Evolutionary conservation across 2,329 filamentous ascomycete genomes (phyloP), one percentile per base, ranked within the genome.

Genomic region (Arthrobotrys megalospora): DNA sequence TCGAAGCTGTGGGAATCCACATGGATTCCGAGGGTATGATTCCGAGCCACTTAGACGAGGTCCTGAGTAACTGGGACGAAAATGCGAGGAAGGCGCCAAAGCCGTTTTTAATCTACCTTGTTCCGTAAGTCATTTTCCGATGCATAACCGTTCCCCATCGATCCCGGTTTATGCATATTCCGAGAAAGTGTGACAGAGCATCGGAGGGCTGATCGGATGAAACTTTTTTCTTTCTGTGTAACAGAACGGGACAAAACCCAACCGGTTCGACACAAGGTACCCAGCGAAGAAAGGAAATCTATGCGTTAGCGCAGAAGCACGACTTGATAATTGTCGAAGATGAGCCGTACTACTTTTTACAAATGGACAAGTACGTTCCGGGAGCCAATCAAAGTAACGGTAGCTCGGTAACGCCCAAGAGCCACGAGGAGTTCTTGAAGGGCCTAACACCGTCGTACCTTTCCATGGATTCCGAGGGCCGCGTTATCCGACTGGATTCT

Each of bases 331-430:
- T 97, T 83, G 86, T 97, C 81, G 94, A 97, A 85, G 94, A 97
- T 83, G 94, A 97, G 83, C 94, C 94, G 0, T 97, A 97, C 86
- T 97, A 96, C 85, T 97, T 95, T 86, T 87, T 97, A 41, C 94
- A 97, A 85, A 93, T 94, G 91, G 85, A 89, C 76, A 88, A 87
- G 0, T 89, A 89, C 82, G 47, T 62, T 28, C 55, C 45, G 7
- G 52, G 62, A 8, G 62, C 52, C 34, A 34, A 24, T 6, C n/a
- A 36, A 7, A 68, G 19, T 19, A 69, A 72, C 24, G 75, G 73
- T 28, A 77, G 36, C 43, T 66, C 64, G 14, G 58, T 47, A 41
- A 86, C 86, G 1, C 91, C 91, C 6, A 84, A 86, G 41, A 89
- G 85, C 11, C 89, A 93, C 68, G 89, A 91, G 3, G 90, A 91